These are phyloP conservation scores for Massarina eburnea DNA, from an alignment of 2,329 filamentous ascomycete species.

Conservation along the genomic window DNA sequence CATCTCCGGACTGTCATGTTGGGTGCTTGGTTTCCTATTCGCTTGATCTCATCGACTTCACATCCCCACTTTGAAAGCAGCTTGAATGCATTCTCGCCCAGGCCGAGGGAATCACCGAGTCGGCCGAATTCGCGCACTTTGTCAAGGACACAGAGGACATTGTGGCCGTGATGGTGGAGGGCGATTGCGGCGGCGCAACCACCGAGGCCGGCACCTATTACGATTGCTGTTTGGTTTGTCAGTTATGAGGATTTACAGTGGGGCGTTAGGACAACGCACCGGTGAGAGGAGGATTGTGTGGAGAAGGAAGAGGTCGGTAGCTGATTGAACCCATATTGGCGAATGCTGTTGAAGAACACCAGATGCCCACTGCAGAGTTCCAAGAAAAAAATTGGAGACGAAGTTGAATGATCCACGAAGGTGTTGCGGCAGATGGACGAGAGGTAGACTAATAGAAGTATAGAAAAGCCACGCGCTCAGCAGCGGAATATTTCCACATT, in stretches of 20 bases:
- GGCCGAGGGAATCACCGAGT: constrained; percentile 50
- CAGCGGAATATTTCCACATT: too few species aligned
- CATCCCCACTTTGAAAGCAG: constrained; percentile 51
- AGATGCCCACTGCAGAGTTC: too few species aligned
- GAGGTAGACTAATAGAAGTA: too few species aligned
- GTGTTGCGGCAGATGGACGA: too few species aligned
- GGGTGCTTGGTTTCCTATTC: constrained; percentile 51
- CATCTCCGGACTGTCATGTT: constrained; percentile 54
- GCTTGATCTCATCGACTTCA: constrained; percentile 39
- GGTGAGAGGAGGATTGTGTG: constrained; percentile 20
- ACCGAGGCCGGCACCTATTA: constrained; percentile 54
- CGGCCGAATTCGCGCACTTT: constrained; percentile 48
- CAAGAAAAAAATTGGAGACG: too few species aligned
- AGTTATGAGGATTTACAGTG: neutral
- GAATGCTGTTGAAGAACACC: too few species aligned
- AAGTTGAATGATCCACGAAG: too few species aligned
- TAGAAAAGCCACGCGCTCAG: too few species aligned
- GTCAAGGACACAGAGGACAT: constrained; percentile 48
- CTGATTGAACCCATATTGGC: constrained; percentile 4
- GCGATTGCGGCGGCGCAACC: constrained; percentile 54
- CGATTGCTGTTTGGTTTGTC: constrained; percentile 42
- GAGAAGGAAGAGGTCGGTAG: constrained; percentile 10
- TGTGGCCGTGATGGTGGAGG: constrained; percentile 49
- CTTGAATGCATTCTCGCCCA: constrained; percentile 52
- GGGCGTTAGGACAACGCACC: constrained; percentile 7